Base-by-base conservation (phyloP, 345 rosid species). In the Microthlaspi erraticum region DNA sequence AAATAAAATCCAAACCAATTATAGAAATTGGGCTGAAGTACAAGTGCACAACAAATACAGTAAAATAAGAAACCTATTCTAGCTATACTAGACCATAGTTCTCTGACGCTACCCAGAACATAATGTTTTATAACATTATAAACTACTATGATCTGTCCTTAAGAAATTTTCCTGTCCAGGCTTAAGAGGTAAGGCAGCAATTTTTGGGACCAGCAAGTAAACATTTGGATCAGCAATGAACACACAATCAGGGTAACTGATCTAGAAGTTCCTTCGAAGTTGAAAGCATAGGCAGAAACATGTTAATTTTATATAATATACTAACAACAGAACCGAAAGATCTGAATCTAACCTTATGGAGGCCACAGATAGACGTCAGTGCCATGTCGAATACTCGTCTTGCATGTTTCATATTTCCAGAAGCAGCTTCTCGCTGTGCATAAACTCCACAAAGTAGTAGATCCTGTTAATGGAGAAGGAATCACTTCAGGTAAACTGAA, bases 381-480 rank as follows among this genome's bases (percentile, higher is more conserved):
- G 98, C 98, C 99, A 94, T 87, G 81, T 94, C 98, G 43, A 94
- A 91, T 43, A 87, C 87, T 84, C 84, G 83, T 79, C 99, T 91
- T 70, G 98, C 96, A 75, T 84, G 88, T 70, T 79, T 87, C 75
- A 91, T 81, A 70, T 94, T 91, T 70, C 97, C 92, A 73, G 75
- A 83, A 57, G 79, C 81, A 80, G 96, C 95, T 76, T 94, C 99
- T 70, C 95, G 86, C 64, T 38, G 93, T 67, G 98, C 98, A 81
- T 94, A 94, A 61, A 94, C 88, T 76, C 99, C 99, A 75, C 99
- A 91, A 8, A 94, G 91, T 80, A 91, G 79, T 57, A 91, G 64
- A 85, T 91, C 96, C 98, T 91, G 60, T 19, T 70, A 34, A 75
- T 61, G 69, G 60, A 74, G 13, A 45, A 55, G 34, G 59, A 56